Evolutionary conservation across 345 rosid species (phyloP), one percentile per base, ranked within the genome.

Genomic region (Nephelium lappaceum): DNA sequence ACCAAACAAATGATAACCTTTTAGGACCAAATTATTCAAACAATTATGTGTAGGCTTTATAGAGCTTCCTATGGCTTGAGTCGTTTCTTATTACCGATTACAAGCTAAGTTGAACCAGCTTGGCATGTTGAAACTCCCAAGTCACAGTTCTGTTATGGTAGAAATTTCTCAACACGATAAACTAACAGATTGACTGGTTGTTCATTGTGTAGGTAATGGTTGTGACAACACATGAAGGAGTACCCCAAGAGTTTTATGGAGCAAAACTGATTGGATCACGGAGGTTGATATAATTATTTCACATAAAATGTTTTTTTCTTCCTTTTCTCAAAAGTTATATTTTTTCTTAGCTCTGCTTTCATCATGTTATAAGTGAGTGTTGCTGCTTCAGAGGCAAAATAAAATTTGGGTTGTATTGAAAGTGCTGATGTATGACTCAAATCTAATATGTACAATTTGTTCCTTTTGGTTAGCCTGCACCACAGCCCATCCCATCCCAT

Each of bases 191-290:
- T 14, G 11, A 41, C 63, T 41, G 64, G 62, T 19, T 81, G 36
- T 58, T 78, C 45, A 42, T 67, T 72, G 58, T 57, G 64, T 78
- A 95, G 99, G 99, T 93, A 73, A 85, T 96, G 90, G 99, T 96
- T 21, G 97, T 96, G 75, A 96, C 99, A 6, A 96, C 99, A 76
- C 99, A 96, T 77, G 99, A 94, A 90, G 99, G 99, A 80, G 97
- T 96, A 55, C 99, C 99, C 0, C 79, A 87, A 42, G 99, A 96
- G 83, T 96, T 96, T 77, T 89, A 96, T 80, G 99, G 99, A 78
- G 98, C 99, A 38, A 93, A 90, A 86, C 83, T 90, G 88, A 94
- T 96, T 60, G 99, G 99, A 77, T 96, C 99, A 71, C 79, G 91
- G 64, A 96, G 99, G 98, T 96, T 79, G 82, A 75, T 71, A 61